phyloP scores from a whole-genome alignment of 2,329 filamentous ascomycete genomes.

The Colletotrichum magnum region DNA sequence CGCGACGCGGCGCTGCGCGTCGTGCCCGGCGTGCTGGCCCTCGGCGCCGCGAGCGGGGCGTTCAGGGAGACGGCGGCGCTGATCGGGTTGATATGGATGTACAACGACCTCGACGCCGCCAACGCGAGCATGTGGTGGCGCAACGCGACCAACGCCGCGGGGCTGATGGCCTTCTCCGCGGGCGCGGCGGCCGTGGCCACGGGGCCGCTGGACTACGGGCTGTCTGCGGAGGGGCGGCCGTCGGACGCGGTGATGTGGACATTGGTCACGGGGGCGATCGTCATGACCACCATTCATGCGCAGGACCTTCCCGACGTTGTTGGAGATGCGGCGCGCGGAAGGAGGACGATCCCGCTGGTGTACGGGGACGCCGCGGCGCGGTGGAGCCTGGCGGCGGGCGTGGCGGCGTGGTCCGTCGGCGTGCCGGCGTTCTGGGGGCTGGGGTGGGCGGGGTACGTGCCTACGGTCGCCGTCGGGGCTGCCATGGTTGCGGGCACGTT shows the following conservation, averaged over 20 bases:
- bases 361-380: not conserved
- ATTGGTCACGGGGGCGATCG: not conserved
- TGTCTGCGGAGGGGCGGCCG: not conserved
- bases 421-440: not conserved
- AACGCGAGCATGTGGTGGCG: constrained; percentile 47
- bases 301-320: constrained; percentile 11
- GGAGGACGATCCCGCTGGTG: constrained; percentile 22
- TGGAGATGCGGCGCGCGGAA: not conserved
- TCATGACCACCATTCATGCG: not conserved
- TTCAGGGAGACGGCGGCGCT: constrained; percentile 46
- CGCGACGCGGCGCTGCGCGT: constrained; percentile 43
- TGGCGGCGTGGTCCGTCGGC: not conserved
- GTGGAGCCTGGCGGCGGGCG: not conserved
- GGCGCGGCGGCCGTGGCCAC: not conserved
- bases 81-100: constrained; percentile 53
- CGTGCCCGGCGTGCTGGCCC: constrained; percentile 42
- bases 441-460: not conserved
- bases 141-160: constrained; percentile 1
- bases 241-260: not conserved
- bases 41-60: constrained; percentile 43
- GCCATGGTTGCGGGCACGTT: not conserved
- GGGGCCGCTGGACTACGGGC: not conserved
- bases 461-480: not conserved
- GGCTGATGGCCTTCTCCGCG: not conserved
- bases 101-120: constrained; percentile 55